Evolutionary conservation across 2,329 filamentous ascomycete genomes (phyloP).

Genomic region (Conoideocrella luteorostrata): DNA sequence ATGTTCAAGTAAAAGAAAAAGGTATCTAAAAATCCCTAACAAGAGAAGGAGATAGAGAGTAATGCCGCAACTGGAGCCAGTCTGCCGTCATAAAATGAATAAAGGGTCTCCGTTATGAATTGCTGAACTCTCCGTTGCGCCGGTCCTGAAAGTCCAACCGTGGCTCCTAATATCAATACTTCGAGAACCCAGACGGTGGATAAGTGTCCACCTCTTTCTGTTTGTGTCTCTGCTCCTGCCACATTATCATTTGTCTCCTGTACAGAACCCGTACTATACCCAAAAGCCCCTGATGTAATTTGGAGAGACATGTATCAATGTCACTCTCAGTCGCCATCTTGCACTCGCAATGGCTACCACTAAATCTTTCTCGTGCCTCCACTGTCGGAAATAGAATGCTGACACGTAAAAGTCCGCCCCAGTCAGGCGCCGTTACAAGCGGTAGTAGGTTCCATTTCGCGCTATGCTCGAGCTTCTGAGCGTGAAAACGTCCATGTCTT

Average conservation of each 20-base stretch:
- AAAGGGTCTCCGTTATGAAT: too few species aligned
- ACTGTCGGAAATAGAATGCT: neutral
- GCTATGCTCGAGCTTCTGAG: neutral
- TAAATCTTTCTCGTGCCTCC: neutral
- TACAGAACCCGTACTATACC: neutral
- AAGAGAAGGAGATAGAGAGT: too few species aligned
- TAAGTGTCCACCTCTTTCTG: neutral
- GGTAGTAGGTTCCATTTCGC: neutral
- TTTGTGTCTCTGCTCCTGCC: neutral
- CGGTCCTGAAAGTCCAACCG: neutral
- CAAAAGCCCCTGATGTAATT: neutral
- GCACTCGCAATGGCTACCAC: neutral
- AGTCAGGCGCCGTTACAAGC: neutral
- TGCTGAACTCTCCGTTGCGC: neutral
- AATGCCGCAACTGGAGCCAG: too few species aligned
- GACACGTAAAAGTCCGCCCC: neutral
- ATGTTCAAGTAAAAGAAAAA: too few species aligned
- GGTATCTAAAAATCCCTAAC: too few species aligned
- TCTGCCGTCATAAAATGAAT: too few species aligned
- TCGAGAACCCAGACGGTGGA: neutral
- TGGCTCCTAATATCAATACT: neutral
- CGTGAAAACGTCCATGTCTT: neutral
- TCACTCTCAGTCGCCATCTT: neutral
- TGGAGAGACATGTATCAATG: neutral
- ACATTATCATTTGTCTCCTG: neutral